Conservation (phyloP, 2,329 filamentous ascomycete genomes). For the Teratosphaeria epicoccoides region DNA sequence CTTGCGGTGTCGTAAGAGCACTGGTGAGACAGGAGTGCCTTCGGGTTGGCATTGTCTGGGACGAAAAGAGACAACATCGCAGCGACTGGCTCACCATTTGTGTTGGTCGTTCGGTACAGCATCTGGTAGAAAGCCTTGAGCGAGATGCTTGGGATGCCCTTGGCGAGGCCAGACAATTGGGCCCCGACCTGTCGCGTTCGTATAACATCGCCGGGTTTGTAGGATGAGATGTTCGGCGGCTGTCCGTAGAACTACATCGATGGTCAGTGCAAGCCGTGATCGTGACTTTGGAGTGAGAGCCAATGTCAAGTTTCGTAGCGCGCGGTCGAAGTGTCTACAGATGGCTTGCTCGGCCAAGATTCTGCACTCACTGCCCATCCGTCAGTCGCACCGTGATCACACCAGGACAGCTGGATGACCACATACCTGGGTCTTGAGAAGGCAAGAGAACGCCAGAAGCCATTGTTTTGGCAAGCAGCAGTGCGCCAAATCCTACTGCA, state of each 20-base stretch:
- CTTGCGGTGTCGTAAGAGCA: conserved; percentile 24
- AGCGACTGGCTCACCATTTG: conserved; percentile 4
- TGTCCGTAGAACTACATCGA: neutral
- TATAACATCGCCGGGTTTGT: neutral
- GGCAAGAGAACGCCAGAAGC: neutral
- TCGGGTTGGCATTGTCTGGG: conserved; percentile 4
- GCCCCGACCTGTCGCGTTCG: neutral
- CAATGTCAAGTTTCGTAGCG: too few species aligned
- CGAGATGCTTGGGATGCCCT: neutral
- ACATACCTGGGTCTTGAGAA: neutral
- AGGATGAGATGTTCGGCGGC: neutral
- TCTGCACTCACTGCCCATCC: neutral
- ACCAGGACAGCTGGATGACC: too few species aligned
- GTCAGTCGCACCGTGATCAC: neutral
- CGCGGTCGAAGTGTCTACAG: neutral
- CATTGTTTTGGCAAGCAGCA: too few species aligned
- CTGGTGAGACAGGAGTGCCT: conserved; percentile 9
- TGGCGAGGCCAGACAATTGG: neutral
- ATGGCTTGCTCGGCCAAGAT: too few species aligned
- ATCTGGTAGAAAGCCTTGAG: conserved; percentile 8
- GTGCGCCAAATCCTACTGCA: neutral
- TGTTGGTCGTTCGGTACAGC: conserved; percentile 11
- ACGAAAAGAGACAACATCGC: conserved; percentile 9
- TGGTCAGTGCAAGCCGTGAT: too few species aligned
- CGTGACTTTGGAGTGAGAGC: too few species aligned